Evolutionary conservation across 768 basidiomycete genomes (phyloP), one percentile per base, ranked within the genome.

Genomic region (Hericium erinaceus): DNA sequence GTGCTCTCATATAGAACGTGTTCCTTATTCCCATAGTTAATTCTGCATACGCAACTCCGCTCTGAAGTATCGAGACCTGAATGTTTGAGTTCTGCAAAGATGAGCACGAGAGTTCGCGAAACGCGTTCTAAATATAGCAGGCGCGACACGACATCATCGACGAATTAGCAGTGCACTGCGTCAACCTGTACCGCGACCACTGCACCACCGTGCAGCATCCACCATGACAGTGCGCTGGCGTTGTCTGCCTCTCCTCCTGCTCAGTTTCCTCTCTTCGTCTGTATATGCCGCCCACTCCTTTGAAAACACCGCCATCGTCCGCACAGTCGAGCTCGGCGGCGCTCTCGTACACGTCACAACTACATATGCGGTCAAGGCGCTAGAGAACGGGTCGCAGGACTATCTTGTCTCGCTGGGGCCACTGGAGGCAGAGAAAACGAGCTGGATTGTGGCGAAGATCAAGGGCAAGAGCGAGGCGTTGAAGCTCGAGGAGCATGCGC

Each of bases 251-350:
- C 72, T 80, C 64, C 66, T 82, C 64, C 68, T 82, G 51, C 66
- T 65, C 52, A 61, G 68, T 57, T 64, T 80, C 10, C 66, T 82
- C 13, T 66, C 72, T 53, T 69, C 74, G 40, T 68, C 75, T 26
- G 67, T 72, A 37, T 70, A 74, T 37, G 75, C 75, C 4, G 68
- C 71, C 60, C 74, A 75, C 64, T 78, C 84, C 1, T 92, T 92
- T 72, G 90, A 92, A 79, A 93, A 93, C 64, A 91, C 88, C 20
- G 90, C 87, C 61, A 80, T 98, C 60, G 89, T 94, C 37, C 87
- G 92, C 65, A 85, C 89, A 5, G 77, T 93, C 58, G 95, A 97
- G 65, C 87, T 97, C 22, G 92, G 88, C 39, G 95, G 95, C 54
- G 79, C 94, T 18, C 79, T 92, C 22, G 87, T 92, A 57, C 85